These are phyloP conservation scores for Trichoderma cornu-damae DNA, from an alignment of 2,329 filamentous ascomycete species.

Conservation along the genomic window DNA sequence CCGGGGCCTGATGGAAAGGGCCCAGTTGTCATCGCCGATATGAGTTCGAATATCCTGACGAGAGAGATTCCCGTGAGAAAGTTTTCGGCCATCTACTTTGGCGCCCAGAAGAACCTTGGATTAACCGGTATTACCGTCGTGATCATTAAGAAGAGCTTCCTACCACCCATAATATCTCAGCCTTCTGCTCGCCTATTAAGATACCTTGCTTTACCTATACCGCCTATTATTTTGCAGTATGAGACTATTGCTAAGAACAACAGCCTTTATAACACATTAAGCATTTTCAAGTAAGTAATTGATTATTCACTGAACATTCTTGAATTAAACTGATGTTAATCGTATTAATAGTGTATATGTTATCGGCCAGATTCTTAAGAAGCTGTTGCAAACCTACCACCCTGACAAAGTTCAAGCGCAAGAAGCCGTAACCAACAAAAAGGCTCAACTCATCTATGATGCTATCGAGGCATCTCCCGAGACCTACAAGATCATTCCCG, in stretches of 20 bases:
- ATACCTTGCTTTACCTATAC: constrained; percentile 68
- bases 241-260: constrained; percentile 87
- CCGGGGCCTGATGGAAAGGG: constrained; percentile 55
- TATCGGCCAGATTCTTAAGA: constrained; percentile 81
- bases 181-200: constrained; percentile 61
- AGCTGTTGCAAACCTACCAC: constrained; percentile 62
- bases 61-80: constrained; percentile 70
- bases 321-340: too few relatives aligned
- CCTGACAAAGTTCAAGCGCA: constrained; percentile 70
- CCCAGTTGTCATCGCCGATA: constrained; percentile 81
- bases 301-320: too few relatives aligned
- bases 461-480: constrained; percentile 68
- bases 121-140: constrained; percentile 80
- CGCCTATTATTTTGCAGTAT: constrained; percentile 78
- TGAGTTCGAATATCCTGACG: constrained; percentile 91
- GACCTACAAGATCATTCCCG: constrained; percentile 72
- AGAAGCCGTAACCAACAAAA: constrained; percentile 65
- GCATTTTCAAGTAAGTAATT: too few relatives aligned
- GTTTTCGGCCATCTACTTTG: constrained; percentile 82
- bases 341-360: too few relatives aligned
- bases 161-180: constrained; percentile 61
- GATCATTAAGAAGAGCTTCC: constrained; percentile 73
- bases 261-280: constrained; percentile 91
- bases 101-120: constrained; percentile 92
- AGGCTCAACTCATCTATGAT: constrained; percentile 71